A percentile compares a stretch with the other conserved stretches of the same genome.
These are phyloP conservation scores for Boletus rubescentipes DNA, from an alignment of 768 basidiomycete genomes.

Conservation along the genomic window DNA sequence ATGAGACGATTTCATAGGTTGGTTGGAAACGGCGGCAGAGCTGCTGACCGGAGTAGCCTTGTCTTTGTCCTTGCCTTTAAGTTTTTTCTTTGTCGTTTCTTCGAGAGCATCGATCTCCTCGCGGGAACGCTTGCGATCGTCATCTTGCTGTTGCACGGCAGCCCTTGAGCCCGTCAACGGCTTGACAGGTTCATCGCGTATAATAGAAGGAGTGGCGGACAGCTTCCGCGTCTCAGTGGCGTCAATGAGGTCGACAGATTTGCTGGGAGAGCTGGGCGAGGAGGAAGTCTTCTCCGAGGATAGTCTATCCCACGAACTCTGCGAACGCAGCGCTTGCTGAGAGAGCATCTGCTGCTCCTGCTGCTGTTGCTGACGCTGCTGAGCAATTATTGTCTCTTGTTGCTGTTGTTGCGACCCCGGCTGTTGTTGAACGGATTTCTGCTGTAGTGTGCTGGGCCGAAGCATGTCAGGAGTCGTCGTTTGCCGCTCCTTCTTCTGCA, in stretches of 20 bases:
- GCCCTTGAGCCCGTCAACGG: slow-evolving; percentile 32
- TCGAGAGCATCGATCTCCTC: slow-evolving; percentile 49
- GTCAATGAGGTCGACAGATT: slow-evolving; percentile 62
- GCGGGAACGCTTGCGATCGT: slow-evolving; percentile 52
- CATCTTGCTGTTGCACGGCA: slow-evolving; percentile 47
- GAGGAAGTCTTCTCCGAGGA: slow-evolving; percentile 27
- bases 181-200: slow-evolving; percentile 48
- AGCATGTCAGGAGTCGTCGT: slow-evolving; percentile 35
- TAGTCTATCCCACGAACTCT: slow-evolving; percentile 51
- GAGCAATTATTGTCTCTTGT: slow-evolving; percentile 27
- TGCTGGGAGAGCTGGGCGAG: slow-evolving; percentile 31
- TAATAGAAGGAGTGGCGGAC: slow-evolving; percentile 76
- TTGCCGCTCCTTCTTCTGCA: slow-evolving; percentile 25
- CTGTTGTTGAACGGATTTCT: slow-evolving; percentile 18
- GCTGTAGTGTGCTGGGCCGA: slow-evolving; percentile 34
- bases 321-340: slow-evolving; percentile 38
- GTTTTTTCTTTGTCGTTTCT: slow-evolving; percentile 49
- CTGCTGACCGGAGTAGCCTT: slow-evolving; percentile 35
- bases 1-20: slow-evolving; percentile 12
- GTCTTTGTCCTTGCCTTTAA: slow-evolving; percentile 49
- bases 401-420: slow-evolving; percentile 24
- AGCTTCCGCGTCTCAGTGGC: slow-evolving; percentile 74
- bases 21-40: slow-evolving; percentile 30
- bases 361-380: slow-evolving; percentile 37
- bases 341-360: slow-evolving; percentile 31